A percentile compares a stretch with the other conserved stretches of the same genome.
Conservation (phyloP, 495 filamentous ascomycete species). For the Podospora pseudopauciseta region DNA sequence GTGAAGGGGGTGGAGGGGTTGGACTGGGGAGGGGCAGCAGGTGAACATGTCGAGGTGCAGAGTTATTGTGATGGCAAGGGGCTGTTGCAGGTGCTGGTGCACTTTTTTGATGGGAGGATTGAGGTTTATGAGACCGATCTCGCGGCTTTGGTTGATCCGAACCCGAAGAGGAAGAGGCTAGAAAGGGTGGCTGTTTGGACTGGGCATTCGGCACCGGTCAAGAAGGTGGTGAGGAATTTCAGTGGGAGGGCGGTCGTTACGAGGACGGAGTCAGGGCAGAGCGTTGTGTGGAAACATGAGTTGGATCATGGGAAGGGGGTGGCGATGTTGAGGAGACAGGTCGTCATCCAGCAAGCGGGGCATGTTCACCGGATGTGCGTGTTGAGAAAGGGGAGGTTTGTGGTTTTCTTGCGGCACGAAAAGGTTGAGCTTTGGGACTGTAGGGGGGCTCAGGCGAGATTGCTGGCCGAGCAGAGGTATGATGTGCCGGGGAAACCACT, state of each 20-base stretch:
- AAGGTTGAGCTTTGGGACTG: constrained; percentile 80
- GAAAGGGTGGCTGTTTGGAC: constrained; percentile 64
- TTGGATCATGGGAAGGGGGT: constrained; percentile 32
- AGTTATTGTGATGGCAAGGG: constrained; percentile 65
- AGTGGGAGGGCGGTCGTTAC: constrained; percentile 78
- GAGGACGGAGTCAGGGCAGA: constrained; percentile 72
- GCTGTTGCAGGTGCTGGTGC: constrained; percentile 71
- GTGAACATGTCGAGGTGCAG: constrained; percentile 64
- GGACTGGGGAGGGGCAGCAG: constrained; percentile 38
- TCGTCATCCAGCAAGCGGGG: constrained; percentile 61
- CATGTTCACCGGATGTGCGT: constrained; percentile 83
- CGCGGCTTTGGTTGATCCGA: constrained; percentile 77
- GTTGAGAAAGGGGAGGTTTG: constrained; percentile 67
- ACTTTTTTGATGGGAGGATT: constrained; percentile 82
- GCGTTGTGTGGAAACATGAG: constrained; percentile 76
- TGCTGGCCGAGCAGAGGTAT: constrained; percentile 59
- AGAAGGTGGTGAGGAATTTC: constrained; percentile 80
- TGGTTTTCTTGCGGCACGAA: constrained; percentile 77
- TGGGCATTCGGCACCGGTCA: constrained; percentile 75
- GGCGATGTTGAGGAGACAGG: constrained; percentile 61
- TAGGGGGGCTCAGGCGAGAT: constrained; percentile 50
- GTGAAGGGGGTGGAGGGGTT: constrained; percentile 56
- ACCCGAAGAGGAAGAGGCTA: constrained; percentile 61
- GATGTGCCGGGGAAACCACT: constrained; percentile 67
- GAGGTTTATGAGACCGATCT: constrained; percentile 76